Conservation (phyloP, 352 stramenopile species). For the Lagenidium sp. region DNA sequence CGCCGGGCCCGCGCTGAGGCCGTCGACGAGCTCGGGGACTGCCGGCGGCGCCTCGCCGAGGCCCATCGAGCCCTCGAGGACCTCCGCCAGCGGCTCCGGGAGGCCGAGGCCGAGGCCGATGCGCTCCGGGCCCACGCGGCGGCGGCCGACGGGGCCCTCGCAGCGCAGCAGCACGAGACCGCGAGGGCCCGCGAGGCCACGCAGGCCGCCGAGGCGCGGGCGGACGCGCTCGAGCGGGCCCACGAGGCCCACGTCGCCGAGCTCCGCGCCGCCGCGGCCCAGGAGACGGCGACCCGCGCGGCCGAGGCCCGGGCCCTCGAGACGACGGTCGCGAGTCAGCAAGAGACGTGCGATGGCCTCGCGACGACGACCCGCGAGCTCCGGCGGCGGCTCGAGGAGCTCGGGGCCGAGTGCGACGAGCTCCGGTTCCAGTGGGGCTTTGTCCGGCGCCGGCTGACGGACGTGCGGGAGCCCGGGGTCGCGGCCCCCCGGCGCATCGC, state of each 20-base stretch:
- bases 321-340: slow-evolving; percentile 1
- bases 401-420: slow-evolving; percentile 16
- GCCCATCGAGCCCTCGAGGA: too few relatives aligned
- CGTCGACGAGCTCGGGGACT: too few relatives aligned
- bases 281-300: too few relatives aligned
- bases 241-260: not conserved
- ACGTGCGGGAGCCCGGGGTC: slow-evolving; percentile 19
- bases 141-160: slow-evolving; percentile 2
- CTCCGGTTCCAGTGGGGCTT: slow-evolving; percentile 25
- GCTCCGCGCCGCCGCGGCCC: not conserved
- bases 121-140: too few relatives aligned
- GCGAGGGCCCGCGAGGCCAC: not conserved
- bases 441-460: slow-evolving; percentile 24
- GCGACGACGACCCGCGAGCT: slow-evolving; percentile 4
- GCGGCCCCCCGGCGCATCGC: slow-evolving; percentile 22
- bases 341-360: not conserved
- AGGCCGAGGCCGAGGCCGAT: too few relatives aligned
- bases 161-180: not conserved
- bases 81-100: too few relatives aligned
- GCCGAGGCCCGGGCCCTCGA: slow-evolving; percentile 1
- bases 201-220: not conserved
- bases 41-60: too few relatives aligned
- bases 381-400: slow-evolving; percentile 11
- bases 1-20: too few relatives aligned
- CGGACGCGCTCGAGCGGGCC: not conserved